Evolutionary conservation across 345 rosid species (phyloP).

Genomic region (Eucalyptus erythrocorys): DNA sequence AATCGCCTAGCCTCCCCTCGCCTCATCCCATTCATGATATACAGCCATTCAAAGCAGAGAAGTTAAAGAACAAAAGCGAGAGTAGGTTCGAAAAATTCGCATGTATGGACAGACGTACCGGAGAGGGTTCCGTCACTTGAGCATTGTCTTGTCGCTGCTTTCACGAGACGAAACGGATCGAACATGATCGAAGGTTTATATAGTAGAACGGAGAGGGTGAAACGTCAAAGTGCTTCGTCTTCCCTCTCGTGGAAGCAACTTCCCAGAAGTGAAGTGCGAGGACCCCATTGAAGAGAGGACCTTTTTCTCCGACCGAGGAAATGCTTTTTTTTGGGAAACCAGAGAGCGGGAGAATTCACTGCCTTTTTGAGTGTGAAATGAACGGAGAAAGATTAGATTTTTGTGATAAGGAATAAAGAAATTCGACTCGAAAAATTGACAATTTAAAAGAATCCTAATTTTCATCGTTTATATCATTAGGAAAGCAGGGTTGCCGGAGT

Average conservation of each 20-base stretch:
- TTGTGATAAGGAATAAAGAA: background rate
- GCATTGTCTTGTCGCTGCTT: background rate
- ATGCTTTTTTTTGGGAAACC: background rate
- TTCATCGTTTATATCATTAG: background rate
- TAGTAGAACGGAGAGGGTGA: background rate
- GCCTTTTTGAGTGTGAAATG: background rate
- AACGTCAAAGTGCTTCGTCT: background rate
- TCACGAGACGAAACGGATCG: background rate
- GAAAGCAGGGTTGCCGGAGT: background rate
- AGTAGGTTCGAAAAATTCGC: background rate
- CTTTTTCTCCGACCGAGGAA: background rate
- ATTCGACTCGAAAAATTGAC: background rate
- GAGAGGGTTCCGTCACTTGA: background rate
- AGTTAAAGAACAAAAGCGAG: background rate
- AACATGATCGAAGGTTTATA: background rate
- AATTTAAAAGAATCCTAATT: background rate
- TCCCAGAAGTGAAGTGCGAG: background rate
- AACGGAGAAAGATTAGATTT: background rate
- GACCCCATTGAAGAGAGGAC: background rate
- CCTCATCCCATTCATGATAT: background rate
- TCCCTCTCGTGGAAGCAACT: background rate
- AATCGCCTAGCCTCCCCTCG: background rate
- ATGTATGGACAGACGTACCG: background rate
- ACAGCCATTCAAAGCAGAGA: background rate
- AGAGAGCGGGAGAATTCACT: background rate